Conservation (phyloP, 2,329 filamentous ascomycete species). For the Talaromyces atroroseus region DNA sequence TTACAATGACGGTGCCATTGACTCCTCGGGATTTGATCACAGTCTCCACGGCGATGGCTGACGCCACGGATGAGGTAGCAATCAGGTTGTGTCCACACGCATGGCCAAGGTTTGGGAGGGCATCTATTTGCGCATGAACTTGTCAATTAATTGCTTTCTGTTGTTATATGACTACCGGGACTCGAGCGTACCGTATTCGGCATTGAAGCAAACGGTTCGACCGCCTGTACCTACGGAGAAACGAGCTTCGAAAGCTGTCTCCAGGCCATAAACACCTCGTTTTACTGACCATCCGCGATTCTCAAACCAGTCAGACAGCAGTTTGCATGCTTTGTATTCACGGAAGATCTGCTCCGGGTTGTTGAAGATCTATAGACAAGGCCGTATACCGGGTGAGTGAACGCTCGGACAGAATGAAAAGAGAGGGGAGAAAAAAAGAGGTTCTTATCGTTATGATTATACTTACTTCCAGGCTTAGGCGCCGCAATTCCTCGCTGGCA, state of each 20-base stretch:
- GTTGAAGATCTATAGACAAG: conserved; percentile 20
- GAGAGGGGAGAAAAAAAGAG: background rate
- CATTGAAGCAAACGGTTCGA: conserved; percentile 21
- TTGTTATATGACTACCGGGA: background rate
- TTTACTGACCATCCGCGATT: conserved; percentile 36
- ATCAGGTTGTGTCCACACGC: conserved; percentile 28
- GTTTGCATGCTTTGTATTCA: conserved; percentile 44
- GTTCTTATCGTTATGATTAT: no score
- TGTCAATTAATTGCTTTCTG: background rate
- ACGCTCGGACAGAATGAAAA: background rate
- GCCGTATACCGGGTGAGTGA: background rate
- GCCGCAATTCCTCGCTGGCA: background rate
- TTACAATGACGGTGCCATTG: conserved; percentile 18
- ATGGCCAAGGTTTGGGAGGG: conserved; percentile 25
- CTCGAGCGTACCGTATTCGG: conserved; percentile 24
- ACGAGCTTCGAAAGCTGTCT: conserved; percentile 42
- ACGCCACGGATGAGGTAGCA: conserved; percentile 21
- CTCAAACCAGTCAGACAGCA: conserved; percentile 35
- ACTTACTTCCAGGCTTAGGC: background rate
- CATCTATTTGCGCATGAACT: conserved; percentile 13
- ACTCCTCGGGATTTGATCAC: conserved; percentile 15
- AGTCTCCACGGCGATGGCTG: conserved; percentile 21
- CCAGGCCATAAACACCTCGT: conserved; percentile 40
- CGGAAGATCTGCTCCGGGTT: conserved; percentile 45
- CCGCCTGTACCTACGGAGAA: conserved; percentile 31